A percentile compares a stretch with the other conserved stretches of the same genome.
Evolutionary conservation across 768 basidiomycete species (phyloP).

Genomic region (Exidia glandulosa): DNA sequence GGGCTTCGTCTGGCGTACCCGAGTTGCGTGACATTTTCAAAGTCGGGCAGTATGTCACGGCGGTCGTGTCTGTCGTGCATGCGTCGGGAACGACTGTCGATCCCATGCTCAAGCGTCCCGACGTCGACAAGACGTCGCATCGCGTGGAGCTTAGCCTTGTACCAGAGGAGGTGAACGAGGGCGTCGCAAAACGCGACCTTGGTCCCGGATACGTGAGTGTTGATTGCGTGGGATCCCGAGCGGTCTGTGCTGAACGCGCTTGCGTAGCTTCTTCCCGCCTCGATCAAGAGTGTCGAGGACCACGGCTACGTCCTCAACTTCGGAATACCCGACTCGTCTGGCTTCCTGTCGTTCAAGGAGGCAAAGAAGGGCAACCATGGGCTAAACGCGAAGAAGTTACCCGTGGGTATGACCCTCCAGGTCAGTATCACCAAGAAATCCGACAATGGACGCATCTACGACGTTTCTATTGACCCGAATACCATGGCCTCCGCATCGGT

Average conservation of each 20-base stretch:
- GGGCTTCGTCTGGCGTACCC: constrained; percentile 32
- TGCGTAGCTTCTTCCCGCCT: constrained; percentile 60
- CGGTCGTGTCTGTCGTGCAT: constrained; percentile 60
- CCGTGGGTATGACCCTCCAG: constrained; percentile 57
- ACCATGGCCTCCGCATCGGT: constrained; percentile 20
- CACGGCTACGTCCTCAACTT: constrained; percentile 88
- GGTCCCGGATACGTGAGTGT: constrained; percentile 60
- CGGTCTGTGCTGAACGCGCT: constrained; percentile 9
- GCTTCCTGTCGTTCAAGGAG: constrained; percentile 78
- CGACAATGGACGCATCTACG: constrained; percentile 70
- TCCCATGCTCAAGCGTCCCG: background rate
- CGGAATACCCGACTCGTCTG: constrained; percentile 65
- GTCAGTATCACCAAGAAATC: constrained; percentile 57
- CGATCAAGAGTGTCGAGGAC: constrained; percentile 80
- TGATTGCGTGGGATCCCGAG: background rate
- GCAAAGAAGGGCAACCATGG: constrained; percentile 29
- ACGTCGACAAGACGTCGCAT: constrained; percentile 48
- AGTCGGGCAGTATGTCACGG: constrained; percentile 79
- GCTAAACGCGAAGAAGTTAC: constrained; percentile 26
- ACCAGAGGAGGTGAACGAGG: constrained; percentile 77
- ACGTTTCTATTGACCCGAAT: constrained; percentile 44
- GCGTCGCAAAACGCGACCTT: constrained; percentile 68
- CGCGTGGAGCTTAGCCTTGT: constrained; percentile 77
- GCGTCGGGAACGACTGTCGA: constrained; percentile 56
- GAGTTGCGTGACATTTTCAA: constrained; percentile 66